These are phyloP conservation scores for Rhododendron henanense DNA, from an alignment of 148 eudicot genomes.

Conservation along the genomic window DNA sequence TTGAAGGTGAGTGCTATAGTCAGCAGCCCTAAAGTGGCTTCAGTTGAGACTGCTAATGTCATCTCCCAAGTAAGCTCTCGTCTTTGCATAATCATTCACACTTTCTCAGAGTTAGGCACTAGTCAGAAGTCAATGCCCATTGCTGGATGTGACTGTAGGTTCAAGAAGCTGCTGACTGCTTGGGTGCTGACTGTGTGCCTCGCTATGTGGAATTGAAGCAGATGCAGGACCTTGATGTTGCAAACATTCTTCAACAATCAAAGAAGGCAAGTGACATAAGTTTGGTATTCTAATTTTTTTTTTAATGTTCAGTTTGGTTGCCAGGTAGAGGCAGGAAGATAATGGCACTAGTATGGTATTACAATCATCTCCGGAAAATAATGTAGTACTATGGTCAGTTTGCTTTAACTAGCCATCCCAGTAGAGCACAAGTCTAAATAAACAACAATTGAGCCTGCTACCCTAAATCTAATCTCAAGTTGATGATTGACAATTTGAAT, in stretches of 20 bases:
- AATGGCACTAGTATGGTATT: not conserved
- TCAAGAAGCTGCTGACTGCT: slow-evolving; percentile 95
- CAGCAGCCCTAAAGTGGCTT: slow-evolving; percentile 60
- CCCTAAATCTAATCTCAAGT: not conserved
- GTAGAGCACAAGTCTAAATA: not conserved
- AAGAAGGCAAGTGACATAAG: slow-evolving; percentile 32
- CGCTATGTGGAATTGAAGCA: slow-evolving; percentile 75
- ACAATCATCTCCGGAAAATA: not conserved
- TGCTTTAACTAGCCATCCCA: not conserved
- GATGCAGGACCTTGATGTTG: slow-evolving; percentile 51
- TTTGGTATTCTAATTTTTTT: not conserved
- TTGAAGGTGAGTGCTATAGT: slow-evolving; percentile 61
- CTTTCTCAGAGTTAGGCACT: not conserved
- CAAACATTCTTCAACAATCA: slow-evolving; percentile 39
- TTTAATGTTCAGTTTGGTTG: not conserved
- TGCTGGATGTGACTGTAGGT: slow-evolving; percentile 38
- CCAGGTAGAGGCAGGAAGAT: not conserved
- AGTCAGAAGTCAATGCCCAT: not conserved
- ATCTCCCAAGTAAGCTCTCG: slow-evolving; percentile 57
- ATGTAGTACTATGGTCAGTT: not conserved
- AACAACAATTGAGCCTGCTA: not conserved
- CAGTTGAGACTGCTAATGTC: slow-evolving; percentile 58
- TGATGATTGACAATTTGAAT: not conserved
- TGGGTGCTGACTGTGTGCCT: slow-evolving; percentile 85
- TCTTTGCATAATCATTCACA: not conserved